Base-by-base conservation (phyloP, 2,329 filamentous ascomycete genomes). In the Pseudocercospora pini-densiflorae region DNA sequence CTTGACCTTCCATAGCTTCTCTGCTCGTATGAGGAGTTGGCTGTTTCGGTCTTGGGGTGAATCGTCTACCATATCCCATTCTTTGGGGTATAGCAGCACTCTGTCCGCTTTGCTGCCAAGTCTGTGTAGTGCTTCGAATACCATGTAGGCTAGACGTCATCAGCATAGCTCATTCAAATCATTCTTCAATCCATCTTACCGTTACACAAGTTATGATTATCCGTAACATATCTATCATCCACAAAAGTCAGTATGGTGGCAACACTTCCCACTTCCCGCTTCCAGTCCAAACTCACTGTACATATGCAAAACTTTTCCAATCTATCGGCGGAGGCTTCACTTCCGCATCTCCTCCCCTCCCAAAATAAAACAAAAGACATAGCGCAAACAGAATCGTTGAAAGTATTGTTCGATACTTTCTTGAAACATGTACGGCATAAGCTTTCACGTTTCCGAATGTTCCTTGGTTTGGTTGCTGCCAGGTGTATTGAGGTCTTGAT, bases 1-100 rank as follows among this genome's bases (percentile, higher is more conserved):
- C 63, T 83, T 80, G 36, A 83, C 85, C 8, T 82, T 80, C 75
- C 85, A 87, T 21, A 78, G 74, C 61, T 83, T 79, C 68, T 79
- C 78, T 23, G 86, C 86, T 3, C 69, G 68, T 24, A 67, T 63
- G 8, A 77, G 67, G 6, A 77, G 69, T 49, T 67, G 65, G 47
- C 67, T 78, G 79, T 67, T 71, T 7, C 68, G 57, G 16, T 70
- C 71, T 36, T 69, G 65, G 5, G 59, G 83, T 81, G 72, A 83
- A 66, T 43, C 81, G 73, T 68, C 68, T 29, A 66, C 47, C 21
- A 68, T 55, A 19, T 76, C 78, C 77, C 77, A 79, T 67, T 81
- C 71, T 33, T 80, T 69, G 1, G 81, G 80, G 65, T 82, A 83
- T 53, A 83, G 78, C 16, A 84, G 76, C 3, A 84, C 76, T 43